Evolutionary conservation across 202 grass and related monocot species (phyloP).

Genomic region (Schoenoplectus tabernaemontani): DNA sequence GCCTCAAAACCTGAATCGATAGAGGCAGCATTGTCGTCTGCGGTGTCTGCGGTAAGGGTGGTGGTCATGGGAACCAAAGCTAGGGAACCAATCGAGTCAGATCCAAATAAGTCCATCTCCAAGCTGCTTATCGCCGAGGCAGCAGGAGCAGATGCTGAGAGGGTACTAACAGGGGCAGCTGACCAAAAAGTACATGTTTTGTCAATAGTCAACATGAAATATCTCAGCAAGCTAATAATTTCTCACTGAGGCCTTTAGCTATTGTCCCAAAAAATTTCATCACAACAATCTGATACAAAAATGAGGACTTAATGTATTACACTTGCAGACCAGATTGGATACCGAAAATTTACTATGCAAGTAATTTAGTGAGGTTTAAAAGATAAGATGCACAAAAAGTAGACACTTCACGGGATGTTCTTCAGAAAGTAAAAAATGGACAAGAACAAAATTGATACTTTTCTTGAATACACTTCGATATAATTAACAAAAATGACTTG

Average conservation of each 20-base stretch:
- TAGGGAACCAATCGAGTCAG: constrained; percentile 53
- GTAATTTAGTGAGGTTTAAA: neutral
- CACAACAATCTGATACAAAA: no score
- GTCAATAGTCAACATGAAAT: constrained; percentile 27
- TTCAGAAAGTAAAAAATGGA: neutral
- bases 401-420: neutral
- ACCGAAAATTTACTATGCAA: neutral
- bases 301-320: no score
- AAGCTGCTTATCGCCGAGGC: constrained; percentile 43
- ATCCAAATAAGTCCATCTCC: constrained; percentile 90
- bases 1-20: constrained; percentile 53
- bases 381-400: neutral
- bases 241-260: no score
- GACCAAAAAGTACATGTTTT: constrained; percentile 5
- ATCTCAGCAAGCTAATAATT: constrained; percentile 7
- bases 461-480: neutral
- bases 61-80: constrained; percentile 72
- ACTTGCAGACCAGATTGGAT: neutral
- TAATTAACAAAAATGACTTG: neutral
- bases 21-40: constrained; percentile 36
- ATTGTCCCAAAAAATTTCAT: no score
- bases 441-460: neutral
- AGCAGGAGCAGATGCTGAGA: constrained; percentile 32
- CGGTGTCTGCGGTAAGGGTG: constrained; percentile 25
- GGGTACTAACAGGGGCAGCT: neutral